Conservation (phyloP, 1,139 yeast species). For the Groenewaldozyma sp. region DNA sequence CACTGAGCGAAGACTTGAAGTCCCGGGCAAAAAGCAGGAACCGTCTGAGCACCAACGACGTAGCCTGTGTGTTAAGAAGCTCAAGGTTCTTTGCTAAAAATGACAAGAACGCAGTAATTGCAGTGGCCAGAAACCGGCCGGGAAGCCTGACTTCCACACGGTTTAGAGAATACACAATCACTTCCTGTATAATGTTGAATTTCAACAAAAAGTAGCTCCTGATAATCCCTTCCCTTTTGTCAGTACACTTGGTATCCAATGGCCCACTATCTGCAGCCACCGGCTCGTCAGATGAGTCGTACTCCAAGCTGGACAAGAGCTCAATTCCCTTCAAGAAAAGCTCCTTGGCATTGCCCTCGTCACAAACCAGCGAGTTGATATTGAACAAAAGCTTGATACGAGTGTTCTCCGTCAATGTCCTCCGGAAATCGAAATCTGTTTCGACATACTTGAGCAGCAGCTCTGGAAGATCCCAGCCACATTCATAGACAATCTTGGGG, state of each 20-base stretch:
- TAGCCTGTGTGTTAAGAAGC: slow-evolving; percentile 26
- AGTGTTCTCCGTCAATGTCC: slow-evolving; percentile 17
- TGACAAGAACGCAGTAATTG: slow-evolving; percentile 46
- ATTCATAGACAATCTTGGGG: slow-evolving; percentile 45
- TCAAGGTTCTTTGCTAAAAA: slow-evolving; percentile 37
- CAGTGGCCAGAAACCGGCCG: slow-evolving; percentile 64
- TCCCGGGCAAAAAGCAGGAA: slow-evolving; percentile 58
- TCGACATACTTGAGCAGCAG: slow-evolving; percentile 38
- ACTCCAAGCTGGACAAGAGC: slow-evolving; percentile 35
- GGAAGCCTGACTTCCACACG: slow-evolving; percentile 61
- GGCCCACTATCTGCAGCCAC: slow-evolving; percentile 16
- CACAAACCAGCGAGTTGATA: slow-evolving; percentile 7
- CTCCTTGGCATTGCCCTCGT: slow-evolving; percentile 70
- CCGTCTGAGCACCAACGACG: slow-evolving; percentile 47
- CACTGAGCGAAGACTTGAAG: slow-evolving; percentile 38
- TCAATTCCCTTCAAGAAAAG: slow-evolving; percentile 63
- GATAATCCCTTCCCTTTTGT: slow-evolving; percentile 9
- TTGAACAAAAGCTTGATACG: slow-evolving; percentile 6
- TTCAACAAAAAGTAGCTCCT: slow-evolving; percentile 44
- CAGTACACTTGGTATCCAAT: slow-evolving; percentile 11
- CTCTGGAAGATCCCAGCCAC: slow-evolving; percentile 85
- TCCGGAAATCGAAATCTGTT: slow-evolving; percentile 16
- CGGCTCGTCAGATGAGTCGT: slow-evolving; percentile 13
- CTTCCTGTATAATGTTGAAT: slow-evolving; percentile 55
- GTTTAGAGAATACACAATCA: slow-evolving; percentile 43